A percentile compares a stretch with the other conserved stretches of the same genome.
Conservation (phyloP, 345 rosid genomes). For the Eucalyptus caleyi region DNA sequence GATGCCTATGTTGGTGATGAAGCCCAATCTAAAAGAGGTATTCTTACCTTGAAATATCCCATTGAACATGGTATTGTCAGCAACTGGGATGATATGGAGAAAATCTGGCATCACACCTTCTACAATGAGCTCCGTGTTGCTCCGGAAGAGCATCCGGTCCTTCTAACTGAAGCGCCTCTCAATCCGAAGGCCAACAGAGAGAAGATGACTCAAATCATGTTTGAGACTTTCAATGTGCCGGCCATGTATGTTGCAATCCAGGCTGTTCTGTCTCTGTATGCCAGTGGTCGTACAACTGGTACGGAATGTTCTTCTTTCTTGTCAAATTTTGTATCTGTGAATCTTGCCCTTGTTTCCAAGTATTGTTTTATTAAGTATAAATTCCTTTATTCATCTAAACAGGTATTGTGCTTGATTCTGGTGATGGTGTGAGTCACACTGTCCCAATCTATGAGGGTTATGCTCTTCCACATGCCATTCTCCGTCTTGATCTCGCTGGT, state of each 20-base stretch:
- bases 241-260: slow-evolving; percentile 64
- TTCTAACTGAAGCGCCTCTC: slow-evolving; percentile 56
- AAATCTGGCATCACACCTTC: slow-evolving; percentile 78
- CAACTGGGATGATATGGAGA: slow-evolving; percentile 80
- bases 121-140: slow-evolving; percentile 72
- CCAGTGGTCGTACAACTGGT: slow-evolving; percentile 68
- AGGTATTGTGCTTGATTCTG: slow-evolving; percentile 71
- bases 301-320: neutral
- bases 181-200: slow-evolving; percentile 65
- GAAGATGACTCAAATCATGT: slow-evolving; percentile 81
- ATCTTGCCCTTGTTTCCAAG: neutral
- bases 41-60: slow-evolving; percentile 62
- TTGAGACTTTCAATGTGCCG: slow-evolving; percentile 56
- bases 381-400: neutral
- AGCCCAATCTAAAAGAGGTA: slow-evolving; percentile 72
- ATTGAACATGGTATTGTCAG: slow-evolving; percentile 71
- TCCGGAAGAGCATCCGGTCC: slow-evolving; percentile 56
- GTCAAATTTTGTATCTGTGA: neutral
- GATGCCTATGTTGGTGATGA: slow-evolving; percentile 75
- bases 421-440: slow-evolving; percentile 64
- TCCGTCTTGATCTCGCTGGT: slow-evolving; percentile 51
- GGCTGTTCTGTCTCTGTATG: slow-evolving; percentile 50
- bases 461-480: slow-evolving; percentile 55
- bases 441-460: slow-evolving; percentile 59
- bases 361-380: neutral